Percentiles rank a stretch among this genome's conserved stretches.
phyloP scores from a whole-genome alignment of 164 flowering plant species.

The Liriodendron chinense region DNA sequence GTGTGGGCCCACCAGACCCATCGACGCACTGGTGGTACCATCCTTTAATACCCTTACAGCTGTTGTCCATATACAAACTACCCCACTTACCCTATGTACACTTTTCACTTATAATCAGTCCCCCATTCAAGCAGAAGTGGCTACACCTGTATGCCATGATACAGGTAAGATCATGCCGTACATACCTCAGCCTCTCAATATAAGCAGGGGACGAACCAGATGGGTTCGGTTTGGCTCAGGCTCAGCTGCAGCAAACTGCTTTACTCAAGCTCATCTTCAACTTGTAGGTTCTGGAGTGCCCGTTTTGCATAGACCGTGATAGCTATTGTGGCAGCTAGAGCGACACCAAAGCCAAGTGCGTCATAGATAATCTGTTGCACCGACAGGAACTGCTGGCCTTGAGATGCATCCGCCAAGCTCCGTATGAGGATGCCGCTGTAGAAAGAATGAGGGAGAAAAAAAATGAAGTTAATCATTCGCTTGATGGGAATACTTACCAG shows the following conservation, averaged over 20 bases:
- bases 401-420: conserved; percentile 75
- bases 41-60: background rate
- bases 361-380: conserved; percentile 57
- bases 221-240: background rate
- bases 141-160: background rate
- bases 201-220: background rate
- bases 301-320: conserved; percentile 72
- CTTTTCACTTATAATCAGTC: background rate
- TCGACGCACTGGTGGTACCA: background rate
- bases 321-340: conserved; percentile 52
- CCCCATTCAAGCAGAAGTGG: background rate
- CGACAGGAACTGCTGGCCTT: conserved; percentile 43
- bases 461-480: no score
- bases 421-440: conserved; percentile 78
- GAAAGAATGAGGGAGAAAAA: background rate
- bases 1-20: background rate
- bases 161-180: background rate
- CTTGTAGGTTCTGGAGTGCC: conserved; percentile 48
- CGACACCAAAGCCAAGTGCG: conserved; percentile 52
- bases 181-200: background rate
- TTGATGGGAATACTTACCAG: no score
- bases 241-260: background rate
- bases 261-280: conserved; percentile 52
- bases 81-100: background rate
- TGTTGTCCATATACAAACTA: background rate